These are phyloP conservation scores for Pythium phragmitis DNA, from an alignment of 352 stramenopile genomes.

Conservation along the genomic window DNA sequence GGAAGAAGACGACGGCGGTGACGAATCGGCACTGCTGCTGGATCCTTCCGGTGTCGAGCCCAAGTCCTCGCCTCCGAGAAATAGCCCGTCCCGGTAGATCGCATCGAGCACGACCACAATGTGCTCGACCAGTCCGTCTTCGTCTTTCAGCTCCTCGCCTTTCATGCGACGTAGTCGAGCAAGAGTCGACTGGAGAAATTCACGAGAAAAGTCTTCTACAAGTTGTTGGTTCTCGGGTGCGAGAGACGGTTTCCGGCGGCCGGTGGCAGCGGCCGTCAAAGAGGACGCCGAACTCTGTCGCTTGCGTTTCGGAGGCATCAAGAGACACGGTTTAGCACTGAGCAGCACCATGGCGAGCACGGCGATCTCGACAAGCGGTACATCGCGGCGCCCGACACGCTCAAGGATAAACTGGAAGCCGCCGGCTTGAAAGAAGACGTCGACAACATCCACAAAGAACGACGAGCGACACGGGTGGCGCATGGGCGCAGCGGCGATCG, in stretches of 20 bases:
- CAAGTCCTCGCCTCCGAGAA: slow-evolving; percentile 41
- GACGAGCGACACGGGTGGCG: slow-evolving; percentile 75
- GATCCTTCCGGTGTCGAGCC: slow-evolving; percentile 13
- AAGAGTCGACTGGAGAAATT: slow-evolving; percentile 76
- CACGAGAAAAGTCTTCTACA: slow-evolving; percentile 75
- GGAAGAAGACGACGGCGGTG: slow-evolving; percentile 5
- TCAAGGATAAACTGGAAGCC: slow-evolving; percentile 75
- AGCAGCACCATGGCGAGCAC: slow-evolving; percentile 70
- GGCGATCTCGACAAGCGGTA: slow-evolving; percentile 58
- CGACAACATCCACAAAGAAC: slow-evolving; percentile 83
- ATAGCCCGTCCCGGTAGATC: slow-evolving; percentile 64
- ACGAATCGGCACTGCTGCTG: slow-evolving; percentile 5
- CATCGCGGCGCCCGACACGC: slow-evolving; percentile 41
- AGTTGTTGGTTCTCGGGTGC: slow-evolving; percentile 32
- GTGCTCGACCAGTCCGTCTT: slow-evolving; percentile 76
- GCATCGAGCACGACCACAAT: slow-evolving; percentile 65
- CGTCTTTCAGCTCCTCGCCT: slow-evolving; percentile 75
- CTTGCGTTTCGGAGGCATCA: slow-evolving; percentile 40
- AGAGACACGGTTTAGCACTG: slow-evolving; percentile 75
- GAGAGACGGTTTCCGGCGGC: slow-evolving; percentile 39
- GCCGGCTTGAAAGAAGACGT: slow-evolving; percentile 81
- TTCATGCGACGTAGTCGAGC: slow-evolving; percentile 64
- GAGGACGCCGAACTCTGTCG: slow-evolving; percentile 16
- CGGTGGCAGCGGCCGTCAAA: slow-evolving; percentile 12
- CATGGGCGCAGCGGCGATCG: slow-evolving; percentile 48